Conservation (phyloP, 2,329 filamentous ascomycete genomes). For the Gaeumannomyces sp. region DNA sequence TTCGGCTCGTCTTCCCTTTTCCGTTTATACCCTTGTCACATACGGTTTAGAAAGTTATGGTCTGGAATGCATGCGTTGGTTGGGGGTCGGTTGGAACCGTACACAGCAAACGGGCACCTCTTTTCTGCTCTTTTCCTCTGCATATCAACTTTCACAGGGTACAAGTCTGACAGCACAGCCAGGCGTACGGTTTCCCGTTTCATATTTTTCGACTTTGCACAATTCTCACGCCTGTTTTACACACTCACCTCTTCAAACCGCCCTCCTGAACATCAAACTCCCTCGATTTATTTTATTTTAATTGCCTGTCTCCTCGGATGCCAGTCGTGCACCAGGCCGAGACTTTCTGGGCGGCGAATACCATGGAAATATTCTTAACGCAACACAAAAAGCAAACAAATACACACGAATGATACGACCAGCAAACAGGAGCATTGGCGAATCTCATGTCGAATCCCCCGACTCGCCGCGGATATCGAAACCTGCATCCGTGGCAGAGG, state of each 20-base stretch:
- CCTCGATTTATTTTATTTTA: too few species aligned
- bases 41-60: not conserved
- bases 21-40: not conserved
- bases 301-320: too few species aligned
- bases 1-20: not conserved
- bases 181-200: slow-evolving; percentile 1
- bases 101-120: not conserved
- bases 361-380: too few species aligned
- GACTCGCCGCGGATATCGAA: too few species aligned
- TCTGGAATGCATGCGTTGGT: slow-evolving; percentile 4
- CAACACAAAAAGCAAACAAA: too few species aligned
- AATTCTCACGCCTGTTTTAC: not conserved
- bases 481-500: too few species aligned
- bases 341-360: too few species aligned
- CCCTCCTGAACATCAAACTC: too few species aligned
- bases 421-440: too few species aligned
- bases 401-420: too few species aligned
- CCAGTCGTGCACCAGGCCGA: too few species aligned
- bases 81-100: not conserved
- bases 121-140: not conserved
- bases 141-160: not conserved
- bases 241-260: not conserved
- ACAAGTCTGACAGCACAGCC: not conserved
- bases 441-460: too few species aligned
- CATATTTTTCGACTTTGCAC: not conserved